These are phyloP conservation scores for Fusarium vanettenii DNA, from an alignment of 2,329 filamentous ascomycete genomes.

Conservation along the genomic window DNA sequence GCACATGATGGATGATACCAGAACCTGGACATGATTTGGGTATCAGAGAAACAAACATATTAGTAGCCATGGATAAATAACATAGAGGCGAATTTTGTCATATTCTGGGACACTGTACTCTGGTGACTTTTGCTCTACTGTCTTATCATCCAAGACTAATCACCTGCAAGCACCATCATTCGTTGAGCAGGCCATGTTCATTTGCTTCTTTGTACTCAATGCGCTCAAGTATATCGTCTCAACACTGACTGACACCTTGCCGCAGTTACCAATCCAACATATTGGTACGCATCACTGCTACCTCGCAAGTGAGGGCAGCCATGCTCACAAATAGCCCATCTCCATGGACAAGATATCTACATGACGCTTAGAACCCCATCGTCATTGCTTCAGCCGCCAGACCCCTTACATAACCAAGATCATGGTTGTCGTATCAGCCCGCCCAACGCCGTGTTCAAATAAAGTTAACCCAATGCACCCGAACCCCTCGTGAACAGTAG, in stretches of 20 bases:
- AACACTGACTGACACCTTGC: neutral
- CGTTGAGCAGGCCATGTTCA: neutral
- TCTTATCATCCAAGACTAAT: neutral
- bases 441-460: conserved; percentile 31
- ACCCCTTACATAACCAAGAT: conserved; percentile 8
- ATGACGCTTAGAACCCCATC: neutral
- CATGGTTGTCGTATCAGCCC: conserved; percentile 11
- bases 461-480: conserved; percentile 33
- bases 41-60: neutral
- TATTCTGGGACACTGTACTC: neutral
- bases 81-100: neutral
- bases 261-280: neutral
- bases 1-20: conserved; percentile 4
- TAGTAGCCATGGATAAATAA: neutral
- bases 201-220: neutral
- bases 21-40: conserved; percentile 4
- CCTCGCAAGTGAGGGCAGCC: neutral
- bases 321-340: neutral
- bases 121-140: neutral
- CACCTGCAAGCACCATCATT: neutral
- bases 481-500: conserved; percentile 16
- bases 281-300: neutral
- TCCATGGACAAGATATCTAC: neutral
- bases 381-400: neutral
- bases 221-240: neutral